These are phyloP conservation scores for Cucumis melo DNA, from an alignment of 306 rosid species.

Conservation along the genomic window DNA sequence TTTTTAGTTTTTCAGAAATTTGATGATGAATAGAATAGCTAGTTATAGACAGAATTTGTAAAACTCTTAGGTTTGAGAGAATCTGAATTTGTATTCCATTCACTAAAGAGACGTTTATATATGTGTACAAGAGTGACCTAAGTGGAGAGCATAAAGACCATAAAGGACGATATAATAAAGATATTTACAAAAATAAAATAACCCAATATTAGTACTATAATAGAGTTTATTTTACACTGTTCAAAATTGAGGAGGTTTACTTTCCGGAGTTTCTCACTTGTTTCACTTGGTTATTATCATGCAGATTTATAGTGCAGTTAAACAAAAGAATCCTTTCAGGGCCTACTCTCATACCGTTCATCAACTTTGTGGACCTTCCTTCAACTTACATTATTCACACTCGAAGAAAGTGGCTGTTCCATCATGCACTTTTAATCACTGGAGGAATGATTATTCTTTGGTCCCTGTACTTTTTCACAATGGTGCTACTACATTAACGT, in stretches of 20 bases:
- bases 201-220: no score
- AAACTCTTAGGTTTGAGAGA: no score
- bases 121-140: no score
- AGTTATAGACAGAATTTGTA: no score
- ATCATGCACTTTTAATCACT: conserved; percentile 16
- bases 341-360: conserved; percentile 17
- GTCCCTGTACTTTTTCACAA: conserved; percentile 23
- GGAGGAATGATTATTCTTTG: conserved; percentile 17
- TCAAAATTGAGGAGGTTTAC: neutral
- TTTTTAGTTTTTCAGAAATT: neutral
- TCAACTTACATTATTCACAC: conserved; percentile 16
- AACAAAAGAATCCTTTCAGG: conserved; percentile 20
- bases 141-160: no score
- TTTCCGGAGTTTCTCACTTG: neutral
- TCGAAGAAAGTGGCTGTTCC: conserved; percentile 23
- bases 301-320: conserved; percentile 33
- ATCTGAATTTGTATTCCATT: no score
- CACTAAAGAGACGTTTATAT: no score
- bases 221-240: neutral
- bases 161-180: no score
- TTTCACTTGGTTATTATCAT: conserved; percentile 8
- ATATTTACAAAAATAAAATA: no score
- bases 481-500: conserved; percentile 10
- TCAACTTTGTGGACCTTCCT: conserved; percentile 26
- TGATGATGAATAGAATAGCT: neutral